phyloP scores from a whole-genome alignment of 1,284 basidiomycete genomes.

The Leccinum angustisporum region DNA sequence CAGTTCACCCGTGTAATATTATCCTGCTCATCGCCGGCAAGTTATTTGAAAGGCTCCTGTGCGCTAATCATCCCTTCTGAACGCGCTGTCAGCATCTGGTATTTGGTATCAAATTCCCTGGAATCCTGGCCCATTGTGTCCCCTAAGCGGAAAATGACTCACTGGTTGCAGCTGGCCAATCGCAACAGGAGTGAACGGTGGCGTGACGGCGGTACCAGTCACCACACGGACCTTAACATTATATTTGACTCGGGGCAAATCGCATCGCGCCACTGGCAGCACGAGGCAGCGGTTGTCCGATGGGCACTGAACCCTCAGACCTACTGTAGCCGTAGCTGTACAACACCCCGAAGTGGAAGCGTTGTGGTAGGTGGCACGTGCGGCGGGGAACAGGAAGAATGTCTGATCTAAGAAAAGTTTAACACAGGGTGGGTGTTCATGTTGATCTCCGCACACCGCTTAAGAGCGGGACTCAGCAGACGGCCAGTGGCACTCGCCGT shows the following conservation, averaged over 20 bases:
- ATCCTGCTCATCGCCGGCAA: constrained; percentile 60
- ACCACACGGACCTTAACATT: neutral
- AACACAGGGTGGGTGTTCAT: constrained; percentile 13
- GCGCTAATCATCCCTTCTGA: neutral
- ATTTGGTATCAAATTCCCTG: neutral
- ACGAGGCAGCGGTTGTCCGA: neutral
- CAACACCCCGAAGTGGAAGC: constrained; percentile 1
- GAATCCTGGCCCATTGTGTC: neutral
- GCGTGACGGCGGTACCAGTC: neutral
- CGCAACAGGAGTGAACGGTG: neutral
- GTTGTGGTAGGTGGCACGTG: constrained; percentile 1
- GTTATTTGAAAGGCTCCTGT: constrained; percentile 17
- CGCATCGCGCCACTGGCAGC: neutral
- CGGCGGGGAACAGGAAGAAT: constrained; percentile 17
- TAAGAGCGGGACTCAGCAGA: neutral
- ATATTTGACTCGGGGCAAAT: neutral
- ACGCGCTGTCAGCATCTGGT: neutral
- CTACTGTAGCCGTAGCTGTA: neutral
- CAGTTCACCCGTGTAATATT: constrained; percentile 41
- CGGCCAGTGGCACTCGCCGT: neutral
- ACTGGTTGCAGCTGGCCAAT: neutral
- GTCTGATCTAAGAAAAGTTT: constrained; percentile 4
- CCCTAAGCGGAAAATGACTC: neutral
- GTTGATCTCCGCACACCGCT: neutral
- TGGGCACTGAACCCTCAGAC: neutral